Evolutionary conservation across 169 alveolate genomes (phyloP).

Genomic region (Theileria parva): DNA sequence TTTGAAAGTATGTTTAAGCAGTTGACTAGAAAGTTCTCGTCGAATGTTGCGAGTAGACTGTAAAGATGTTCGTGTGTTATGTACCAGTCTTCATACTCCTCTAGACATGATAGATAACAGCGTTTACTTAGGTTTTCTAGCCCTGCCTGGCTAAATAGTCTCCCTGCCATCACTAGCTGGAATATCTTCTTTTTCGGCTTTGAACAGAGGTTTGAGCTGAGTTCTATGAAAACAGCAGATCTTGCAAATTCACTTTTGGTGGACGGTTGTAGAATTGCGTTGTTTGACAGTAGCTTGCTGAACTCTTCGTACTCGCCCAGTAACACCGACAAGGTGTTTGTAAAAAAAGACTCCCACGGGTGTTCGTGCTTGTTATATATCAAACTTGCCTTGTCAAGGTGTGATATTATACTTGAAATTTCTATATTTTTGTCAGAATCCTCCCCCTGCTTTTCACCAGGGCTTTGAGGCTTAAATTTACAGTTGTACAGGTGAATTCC

Average conservation of each 20-base stretch:
- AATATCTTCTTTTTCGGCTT: slow-evolving; percentile 31
- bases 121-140: slow-evolving; percentile 44
- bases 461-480: neutral
- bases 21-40: slow-evolving; percentile 38
- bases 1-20: slow-evolving; percentile 41
- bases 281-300: slow-evolving; percentile 25
- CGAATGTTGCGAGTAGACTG: slow-evolving; percentile 43
- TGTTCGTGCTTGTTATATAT: slow-evolving; percentile 18
- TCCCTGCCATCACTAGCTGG: slow-evolving; percentile 65
- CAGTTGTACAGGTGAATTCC: slow-evolving; percentile 24
- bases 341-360: slow-evolving; percentile 39
- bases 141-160: slow-evolving; percentile 48
- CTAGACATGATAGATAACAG: slow-evolving; percentile 41
- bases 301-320: slow-evolving; percentile 38
- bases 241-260: slow-evolving; percentile 45
- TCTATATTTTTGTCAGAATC: neutral
- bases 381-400: slow-evolving; percentile 46
- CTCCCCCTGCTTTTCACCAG: neutral
- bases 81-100: slow-evolving; percentile 45
- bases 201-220: slow-evolving; percentile 21
- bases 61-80: slow-evolving; percentile 45
- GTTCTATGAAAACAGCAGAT: slow-evolving; percentile 59
- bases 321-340: slow-evolving; percentile 18
- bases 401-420: slow-evolving; percentile 17
- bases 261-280: slow-evolving; percentile 35